Base-by-base conservation (phyloP, 176 grass and related monocot genomes). In the Aegilops tauschii region DNA sequence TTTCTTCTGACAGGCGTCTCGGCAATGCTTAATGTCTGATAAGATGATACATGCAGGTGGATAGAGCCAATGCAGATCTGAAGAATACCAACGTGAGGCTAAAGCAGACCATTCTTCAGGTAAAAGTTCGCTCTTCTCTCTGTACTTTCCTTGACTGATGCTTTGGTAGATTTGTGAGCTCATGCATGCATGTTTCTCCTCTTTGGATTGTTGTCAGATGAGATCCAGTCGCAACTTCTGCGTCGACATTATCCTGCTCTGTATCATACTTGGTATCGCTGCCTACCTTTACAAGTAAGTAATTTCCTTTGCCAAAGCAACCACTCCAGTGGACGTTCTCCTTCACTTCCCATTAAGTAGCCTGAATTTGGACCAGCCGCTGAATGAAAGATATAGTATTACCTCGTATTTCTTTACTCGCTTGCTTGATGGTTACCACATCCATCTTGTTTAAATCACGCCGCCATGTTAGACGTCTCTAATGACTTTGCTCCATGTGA, bases 231-330 rank as follows among this genome's bases (percentile, higher is more conserved):
- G 91, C 89, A 95, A 95, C 69, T 95, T 95, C 69, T 95, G 94
- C 79, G 86, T 95, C 0, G 94, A 95, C 63, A 95, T 93, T 77
- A 82, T 95, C 89, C 88, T 95, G 83, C 87, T 95, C 5, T 95
- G 91, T 31, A 81, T 95, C 77, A 93, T 95, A 86, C 87, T 95
- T 71, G 94, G 94, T 1, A 95, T 95, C 78, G 89, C 94, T n/a
- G 94, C 94, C 59, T 95, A 95, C 76, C 91, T 95, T 28, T 93
- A 95, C 84, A 95, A 95, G 94, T 93, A 88, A 93, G 94, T 93
- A 65, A 54, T 13, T 71, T 77, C 58, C 36, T 56, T 63, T n/a
- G 6, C 69, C 76, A 47, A 47, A 25, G 52, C 17, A 62, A n/a
- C 69, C 6, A 84, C 56, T 9, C 4, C 58, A 2, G n/a, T 83